Evolutionary conservation across 352 stramenopile genomes (phyloP), one percentile per base, ranked within the genome.

Genomic region (Phytophthora syringae): DNA sequence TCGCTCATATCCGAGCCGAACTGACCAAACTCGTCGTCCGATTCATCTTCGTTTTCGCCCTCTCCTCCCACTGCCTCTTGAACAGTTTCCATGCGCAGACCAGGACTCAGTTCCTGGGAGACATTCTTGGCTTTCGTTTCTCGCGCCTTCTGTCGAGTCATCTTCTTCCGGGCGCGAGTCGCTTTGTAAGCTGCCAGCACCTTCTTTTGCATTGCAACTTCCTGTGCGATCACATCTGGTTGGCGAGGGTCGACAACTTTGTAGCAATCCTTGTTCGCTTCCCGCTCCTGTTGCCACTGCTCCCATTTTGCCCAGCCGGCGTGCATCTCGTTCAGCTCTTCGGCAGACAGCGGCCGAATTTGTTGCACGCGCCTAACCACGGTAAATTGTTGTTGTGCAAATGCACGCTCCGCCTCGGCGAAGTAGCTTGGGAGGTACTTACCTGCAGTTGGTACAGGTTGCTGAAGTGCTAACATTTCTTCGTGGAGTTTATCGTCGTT

Each of bases 101-200:
- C 52, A 40, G 67, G 42, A 34, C 12, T 54, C 61, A 52, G 16
- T 50, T 56, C 67, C 52, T 56, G 53, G 13, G 30, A 37, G 5
- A 22, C 39, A 24, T 28, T 68, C 36, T 83, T 80, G 32, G 60
- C 66, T 47, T 80, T 69, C 40, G 70, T 52, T 54, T 93, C 84
- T 12, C 76, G 68, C 4, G 74, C 77, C 25, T 86, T 86, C 27
- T 85, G 80, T 6, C 72, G 75, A 60, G 89, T 84, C 32, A 86
- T 65, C 37, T 85, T 90, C 57, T 88, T 89, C 16, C 74, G 67
- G 30, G 77, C 78, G 0, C 84, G 78, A 9, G 81, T 73, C 7
- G 84, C 79, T 42, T 93, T 93, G 67, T 80, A 88, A 24, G 82
- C 81, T 9, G 73, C 80, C 39, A 91, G 10, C 1, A 94, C 79